Evolutionary conservation across 192 early-diverging fungal genomes (phyloP).

Genomic region (Geranomyces variabilis): DNA sequence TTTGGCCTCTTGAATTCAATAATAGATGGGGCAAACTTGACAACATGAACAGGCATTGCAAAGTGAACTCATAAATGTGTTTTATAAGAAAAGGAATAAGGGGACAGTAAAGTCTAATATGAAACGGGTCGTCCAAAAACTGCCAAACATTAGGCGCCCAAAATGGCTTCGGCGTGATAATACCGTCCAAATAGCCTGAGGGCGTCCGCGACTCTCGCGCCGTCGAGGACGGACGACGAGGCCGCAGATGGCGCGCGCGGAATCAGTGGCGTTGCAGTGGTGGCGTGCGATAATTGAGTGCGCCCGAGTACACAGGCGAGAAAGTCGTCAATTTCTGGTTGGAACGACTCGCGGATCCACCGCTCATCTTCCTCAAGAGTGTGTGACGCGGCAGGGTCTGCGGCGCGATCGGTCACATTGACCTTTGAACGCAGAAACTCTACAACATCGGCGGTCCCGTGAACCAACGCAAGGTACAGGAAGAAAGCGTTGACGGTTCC

Average conservation of each 20-base stretch:
- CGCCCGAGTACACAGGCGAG: not conserved
- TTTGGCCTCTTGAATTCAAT: too few relatives aligned
- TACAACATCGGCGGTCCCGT: not conserved
- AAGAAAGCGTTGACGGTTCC: constrained; percentile 23
- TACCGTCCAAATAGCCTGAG: constrained; percentile 20
- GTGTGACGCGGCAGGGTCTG: not conserved
- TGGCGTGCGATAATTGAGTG: not conserved
- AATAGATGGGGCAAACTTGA: too few relatives aligned
- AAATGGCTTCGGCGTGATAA: constrained; percentile 14
- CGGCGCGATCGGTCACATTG: not conserved
- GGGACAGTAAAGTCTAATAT: too few relatives aligned
- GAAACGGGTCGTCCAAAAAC: too few relatives aligned
- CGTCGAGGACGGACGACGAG: constrained; percentile 18
- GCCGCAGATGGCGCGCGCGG: not conserved
- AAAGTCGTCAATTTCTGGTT: constrained; percentile 10
- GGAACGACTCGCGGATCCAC: constrained; percentile 8
- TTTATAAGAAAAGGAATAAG: too few relatives aligned
- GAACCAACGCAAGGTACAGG: constrained; percentile 8
- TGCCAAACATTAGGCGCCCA: constrained; percentile 2
- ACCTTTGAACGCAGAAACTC: not conserved
- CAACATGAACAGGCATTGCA: too few relatives aligned
- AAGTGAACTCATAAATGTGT: too few relatives aligned
- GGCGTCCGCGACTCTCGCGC: constrained; percentile 19
- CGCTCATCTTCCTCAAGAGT: not conserved
- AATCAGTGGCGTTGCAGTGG: not conserved